A percentile compares a stretch with the other conserved stretches of the same genome.
These are phyloP conservation scores for Penicillium tannophilum DNA, from an alignment of 495 filamentous ascomycete species.

Conservation along the genomic window DNA sequence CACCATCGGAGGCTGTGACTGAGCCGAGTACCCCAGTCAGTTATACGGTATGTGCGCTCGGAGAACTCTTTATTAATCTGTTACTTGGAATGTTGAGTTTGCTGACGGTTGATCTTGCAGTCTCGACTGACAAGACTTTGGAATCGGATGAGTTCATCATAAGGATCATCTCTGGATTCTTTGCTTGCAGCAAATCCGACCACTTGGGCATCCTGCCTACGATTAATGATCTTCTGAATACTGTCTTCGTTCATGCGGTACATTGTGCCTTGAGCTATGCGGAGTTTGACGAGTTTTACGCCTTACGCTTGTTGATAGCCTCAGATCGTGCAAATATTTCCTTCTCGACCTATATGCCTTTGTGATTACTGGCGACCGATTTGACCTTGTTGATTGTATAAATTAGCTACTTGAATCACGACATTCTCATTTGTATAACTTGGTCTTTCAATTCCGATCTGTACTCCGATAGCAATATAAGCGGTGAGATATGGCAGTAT, in stretches of 20 bases:
- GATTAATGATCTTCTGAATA: conserved; percentile 5
- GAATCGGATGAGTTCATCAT: conserved; percentile 30
- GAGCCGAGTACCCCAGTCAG: conserved; percentile 26
- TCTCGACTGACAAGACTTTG: conserved; percentile 30
- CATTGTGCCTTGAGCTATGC: conserved; percentile 3
- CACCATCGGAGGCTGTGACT: conserved; percentile 12
- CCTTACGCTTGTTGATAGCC: conserved; percentile 27
- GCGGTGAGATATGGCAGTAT: conserved; percentile 43
- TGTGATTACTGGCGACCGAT: neutral
- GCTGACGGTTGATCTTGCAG: conserved; percentile 11
- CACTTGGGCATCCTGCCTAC: neutral
- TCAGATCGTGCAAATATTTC: conserved; percentile 2
- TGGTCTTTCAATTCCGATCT: neutral
- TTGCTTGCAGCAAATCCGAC: neutral
- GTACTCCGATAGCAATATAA: neutral
- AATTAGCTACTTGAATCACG: neutral
- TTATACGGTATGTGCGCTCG: conserved; percentile 25
- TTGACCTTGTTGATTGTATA: neutral
- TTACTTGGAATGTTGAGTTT: neutral
- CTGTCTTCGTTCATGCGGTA: neutral
- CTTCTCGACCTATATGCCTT: conserved; percentile 6
- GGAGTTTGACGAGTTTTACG: conserved; percentile 30
- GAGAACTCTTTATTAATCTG: neutral
- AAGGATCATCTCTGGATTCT: neutral
- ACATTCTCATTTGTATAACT: neutral